Base-by-base conservation (phyloP, 2,329 filamentous ascomycete genomes). In the Claviceps sp. region DNA sequence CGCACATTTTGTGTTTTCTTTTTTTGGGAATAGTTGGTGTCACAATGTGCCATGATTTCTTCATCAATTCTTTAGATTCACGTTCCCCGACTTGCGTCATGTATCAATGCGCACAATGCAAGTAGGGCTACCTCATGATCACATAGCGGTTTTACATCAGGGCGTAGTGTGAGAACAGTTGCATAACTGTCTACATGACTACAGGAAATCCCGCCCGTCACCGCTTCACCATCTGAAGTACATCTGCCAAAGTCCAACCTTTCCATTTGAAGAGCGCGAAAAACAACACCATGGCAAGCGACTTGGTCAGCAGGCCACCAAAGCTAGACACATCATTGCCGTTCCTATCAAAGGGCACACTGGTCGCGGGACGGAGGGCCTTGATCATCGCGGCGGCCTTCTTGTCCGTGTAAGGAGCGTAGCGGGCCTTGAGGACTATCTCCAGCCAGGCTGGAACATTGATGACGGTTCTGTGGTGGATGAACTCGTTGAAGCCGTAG, bases 401-500 rank as follows among this genome's bases (percentile, higher is more conserved):
- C 37, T 52, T 50, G 18, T 57, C 51, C 20, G 56, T 52, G 45
- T 60, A 61, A 2, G 59, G 58, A 1, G 58, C 55, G 37, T 58
- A 61, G n/a, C 58, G 55, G 26, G 50, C 46, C 40, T 52, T 54
- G 37, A 61, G 50, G 3, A 59, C 1, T 18, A 52, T 14, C 14
- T 60, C 58, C 43, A 59, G 14, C 54, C 54, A 56, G 7, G 48
- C 53, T 7, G 54, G 56, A 3, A 57, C 48, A 16, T 51, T 49
- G 13, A 56, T 51, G 20, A 57, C 54, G 5, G 54, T 56, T 16
- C 65, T 60, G 6, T 56, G 52, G 47, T 68, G 65, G 1, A 58
- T 59, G 40, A 67, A 68, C 11, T 58, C 58, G 6, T 65, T 59
- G 57, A 75, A 65, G 24, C 71, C 68, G 52, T 67, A 65, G 44